Conservation (phyloP, 2,329 filamentous ascomycete species). For the Massarina eburnea region DNA sequence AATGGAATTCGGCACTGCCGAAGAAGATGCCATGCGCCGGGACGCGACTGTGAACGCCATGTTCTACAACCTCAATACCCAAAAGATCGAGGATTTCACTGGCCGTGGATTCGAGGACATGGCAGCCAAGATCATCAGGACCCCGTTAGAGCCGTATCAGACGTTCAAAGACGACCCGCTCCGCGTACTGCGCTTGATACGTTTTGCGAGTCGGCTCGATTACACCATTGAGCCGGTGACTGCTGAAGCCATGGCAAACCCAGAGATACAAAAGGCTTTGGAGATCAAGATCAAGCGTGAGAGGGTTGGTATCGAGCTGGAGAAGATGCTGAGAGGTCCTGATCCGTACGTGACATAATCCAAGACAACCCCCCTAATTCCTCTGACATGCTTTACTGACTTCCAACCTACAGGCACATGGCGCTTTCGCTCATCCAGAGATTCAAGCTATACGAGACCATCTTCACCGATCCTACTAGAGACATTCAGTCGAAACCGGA, state of each 20-base stretch:
- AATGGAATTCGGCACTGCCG: constrained; percentile 89
- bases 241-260: constrained; percentile 72
- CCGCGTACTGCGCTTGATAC: constrained; percentile 79
- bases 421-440: constrained; percentile 66
- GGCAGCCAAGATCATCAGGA: constrained; percentile 71
- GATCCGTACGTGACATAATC: constrained; percentile 61
- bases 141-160: constrained; percentile 82
- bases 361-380: too few species aligned
- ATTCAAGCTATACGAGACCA: constrained; percentile 58
- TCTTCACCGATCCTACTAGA: constrained; percentile 71
- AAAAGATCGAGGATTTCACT: constrained; percentile 81
- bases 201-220: constrained; percentile 82
- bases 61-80: constrained; percentile 88
- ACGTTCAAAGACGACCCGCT: constrained; percentile 95
- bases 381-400: too few species aligned
- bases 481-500: constrained; percentile 58
- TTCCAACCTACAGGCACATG: too few species aligned
- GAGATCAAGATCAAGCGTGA: constrained; percentile 89
- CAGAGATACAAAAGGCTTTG: constrained; percentile 77
- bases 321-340: constrained; percentile 81
- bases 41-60: constrained; percentile 95
- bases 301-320: constrained; percentile 80
- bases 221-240: constrained; percentile 76
- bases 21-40: constrained; percentile 84
- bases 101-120: constrained; percentile 73